These are phyloP conservation scores for Stephanodiscus triporus DNA, from an alignment of 108 stramenopile genomes.

Conservation along the genomic window DNA sequence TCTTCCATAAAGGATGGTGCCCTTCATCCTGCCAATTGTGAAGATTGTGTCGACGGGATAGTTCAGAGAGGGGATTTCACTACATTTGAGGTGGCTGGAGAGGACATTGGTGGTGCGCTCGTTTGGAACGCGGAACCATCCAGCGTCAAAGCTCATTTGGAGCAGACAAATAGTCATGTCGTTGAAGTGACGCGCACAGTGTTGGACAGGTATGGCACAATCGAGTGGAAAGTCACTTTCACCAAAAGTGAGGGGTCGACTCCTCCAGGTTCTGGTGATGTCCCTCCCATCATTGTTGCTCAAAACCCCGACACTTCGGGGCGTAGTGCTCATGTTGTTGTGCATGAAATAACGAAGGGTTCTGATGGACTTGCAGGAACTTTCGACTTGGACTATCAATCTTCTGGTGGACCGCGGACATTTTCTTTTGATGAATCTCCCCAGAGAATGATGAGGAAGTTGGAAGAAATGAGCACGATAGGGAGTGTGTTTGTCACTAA, in stretches of 20 bases:
- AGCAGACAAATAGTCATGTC: slow-evolving; percentile 31
- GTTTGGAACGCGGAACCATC: slow-evolving; percentile 63
- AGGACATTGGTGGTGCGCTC: slow-evolving; percentile 29
- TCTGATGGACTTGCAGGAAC: slow-evolving; percentile 65
- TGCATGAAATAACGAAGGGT: slow-evolving; percentile 63
- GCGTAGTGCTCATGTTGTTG: slow-evolving; percentile 35
- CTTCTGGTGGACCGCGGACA: slow-evolving; percentile 31
- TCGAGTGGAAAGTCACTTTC: slow-evolving; percentile 70
- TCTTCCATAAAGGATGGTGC: slow-evolving; percentile 49
- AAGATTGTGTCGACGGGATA: slow-evolving; percentile 66
- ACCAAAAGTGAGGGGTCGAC: slow-evolving; percentile 58
- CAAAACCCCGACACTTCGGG: slow-evolving; percentile 58
- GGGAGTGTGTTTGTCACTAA: slow-evolving; percentile 64
- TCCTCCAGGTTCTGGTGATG: slow-evolving; percentile 80
- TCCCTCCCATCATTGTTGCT: slow-evolving; percentile 46
- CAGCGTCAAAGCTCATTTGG: slow-evolving; percentile 48
- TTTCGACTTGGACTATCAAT: slow-evolving; percentile 64
- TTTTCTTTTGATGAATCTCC: slow-evolving; percentile 69
- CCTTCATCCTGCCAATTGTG: slow-evolving; percentile 49
- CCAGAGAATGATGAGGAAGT: slow-evolving; percentile 55
- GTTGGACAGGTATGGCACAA: slow-evolving; percentile 74
- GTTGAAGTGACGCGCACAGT: slow-evolving; percentile 72
- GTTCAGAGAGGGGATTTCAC: slow-evolving; percentile 62
- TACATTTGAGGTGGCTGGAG: slow-evolving; percentile 53
- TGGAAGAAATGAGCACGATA: slow-evolving; percentile 77